Evolutionary conservation across 495 filamentous ascomycete genomes (phyloP).

Genomic region (Aspergillus diversus): DNA sequence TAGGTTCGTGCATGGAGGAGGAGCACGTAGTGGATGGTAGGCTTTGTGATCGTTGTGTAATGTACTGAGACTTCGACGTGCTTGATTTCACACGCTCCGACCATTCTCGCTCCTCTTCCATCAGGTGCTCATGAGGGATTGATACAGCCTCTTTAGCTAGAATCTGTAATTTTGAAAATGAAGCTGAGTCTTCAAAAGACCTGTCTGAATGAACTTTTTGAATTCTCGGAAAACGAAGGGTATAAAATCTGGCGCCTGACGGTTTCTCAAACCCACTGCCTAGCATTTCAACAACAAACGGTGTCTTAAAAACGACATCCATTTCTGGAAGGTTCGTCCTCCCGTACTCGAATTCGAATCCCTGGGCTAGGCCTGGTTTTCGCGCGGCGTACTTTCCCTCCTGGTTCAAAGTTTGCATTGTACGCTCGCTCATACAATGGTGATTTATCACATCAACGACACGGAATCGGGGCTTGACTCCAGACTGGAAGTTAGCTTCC

Average conservation of each 20-base stretch:
- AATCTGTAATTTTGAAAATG: constrained; percentile 58
- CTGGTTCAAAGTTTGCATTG: constrained; percentile 56
- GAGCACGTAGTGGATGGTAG: constrained; percentile 26
- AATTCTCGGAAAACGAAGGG: constrained; percentile 67
- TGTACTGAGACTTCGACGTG: constrained; percentile 38
- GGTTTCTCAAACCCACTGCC: constrained; percentile 68
- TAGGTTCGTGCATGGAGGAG: constrained; percentile 5
- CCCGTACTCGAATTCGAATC: constrained; percentile 42
- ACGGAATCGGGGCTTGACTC: constrained; percentile 61
- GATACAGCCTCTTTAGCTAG: constrained; percentile 54
- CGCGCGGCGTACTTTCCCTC: constrained; percentile 47
- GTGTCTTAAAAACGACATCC: constrained; percentile 58
- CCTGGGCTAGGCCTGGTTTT: constrained; percentile 27
- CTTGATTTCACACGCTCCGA: constrained; percentile 54
- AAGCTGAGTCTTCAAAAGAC: constrained; percentile 56
- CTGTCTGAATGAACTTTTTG: constrained; percentile 64
- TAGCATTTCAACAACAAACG: constrained; percentile 66
- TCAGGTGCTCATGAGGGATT: constrained; percentile 42
- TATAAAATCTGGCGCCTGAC: constrained; percentile 57
- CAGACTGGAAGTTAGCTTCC: constrained; percentile 56
- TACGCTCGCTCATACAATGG: constrained; percentile 53
- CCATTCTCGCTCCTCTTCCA: constrained; percentile 59
- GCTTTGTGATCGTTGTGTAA: constrained; percentile 32
- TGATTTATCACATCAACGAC: constrained; percentile 61
- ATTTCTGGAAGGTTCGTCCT: constrained; percentile 34